Conservation (phyloP, 306 rosid genomes). For the Castanospermum australe region DNA sequence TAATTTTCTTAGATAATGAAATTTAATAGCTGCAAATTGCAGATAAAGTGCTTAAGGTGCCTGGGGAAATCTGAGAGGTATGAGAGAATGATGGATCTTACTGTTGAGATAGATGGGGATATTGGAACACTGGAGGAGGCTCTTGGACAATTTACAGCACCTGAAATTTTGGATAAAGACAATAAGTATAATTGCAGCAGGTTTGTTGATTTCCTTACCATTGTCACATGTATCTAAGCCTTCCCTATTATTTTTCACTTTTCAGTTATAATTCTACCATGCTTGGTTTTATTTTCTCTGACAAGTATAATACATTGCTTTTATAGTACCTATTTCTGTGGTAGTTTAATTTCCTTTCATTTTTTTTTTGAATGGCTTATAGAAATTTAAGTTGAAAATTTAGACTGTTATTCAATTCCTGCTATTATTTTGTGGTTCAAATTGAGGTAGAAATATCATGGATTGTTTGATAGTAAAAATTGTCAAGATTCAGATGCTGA, state of each 20-base stretch:
- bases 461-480: neutral
- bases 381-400: neutral
- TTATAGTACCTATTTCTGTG: neutral
- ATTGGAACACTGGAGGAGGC: constrained; percentile 87
- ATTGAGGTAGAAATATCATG: neutral
- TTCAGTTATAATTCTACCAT: neutral
- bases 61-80: constrained; percentile 63
- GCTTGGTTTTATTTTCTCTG: neutral
- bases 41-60: constrained; percentile 85
- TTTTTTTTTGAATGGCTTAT: neutral
- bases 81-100: constrained; percentile 86
- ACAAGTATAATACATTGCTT: neutral
- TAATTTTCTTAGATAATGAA: constrained; percentile 8
- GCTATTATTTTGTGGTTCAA: constrained; percentile 2
- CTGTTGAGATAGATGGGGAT: constrained; percentile 79
- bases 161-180: constrained; percentile 71
- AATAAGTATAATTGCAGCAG: constrained; percentile 75
- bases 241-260: neutral
- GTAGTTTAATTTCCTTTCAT: neutral
- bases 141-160: constrained; percentile 76
- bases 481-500: neutral
- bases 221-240: neutral
- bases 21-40: constrained; percentile 34
- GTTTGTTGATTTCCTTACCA: constrained; percentile 36
- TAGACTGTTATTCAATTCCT: neutral